A percentile compares a stretch with the other conserved stretches of the same genome.
These are phyloP conservation scores for Sphaceloma murrayae DNA, from an alignment of 2,329 filamentous ascomycete genomes.

Conservation along the genomic window DNA sequence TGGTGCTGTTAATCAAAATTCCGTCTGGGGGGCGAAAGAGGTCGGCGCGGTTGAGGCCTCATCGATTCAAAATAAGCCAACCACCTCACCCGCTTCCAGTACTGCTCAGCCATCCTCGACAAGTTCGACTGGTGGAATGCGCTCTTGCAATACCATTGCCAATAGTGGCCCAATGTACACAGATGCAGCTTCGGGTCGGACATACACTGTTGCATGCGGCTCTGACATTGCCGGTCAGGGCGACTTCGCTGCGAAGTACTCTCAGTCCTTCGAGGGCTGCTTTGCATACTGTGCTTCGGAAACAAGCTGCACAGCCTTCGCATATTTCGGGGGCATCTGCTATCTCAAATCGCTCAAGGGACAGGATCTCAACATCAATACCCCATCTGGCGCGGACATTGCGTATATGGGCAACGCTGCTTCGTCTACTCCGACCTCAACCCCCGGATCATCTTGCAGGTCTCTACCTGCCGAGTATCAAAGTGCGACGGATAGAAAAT, in stretches of 20 bases:
- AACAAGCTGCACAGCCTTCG: constrained; percentile 6
- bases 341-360: constrained; percentile 10
- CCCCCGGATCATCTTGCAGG: constrained; percentile 1
- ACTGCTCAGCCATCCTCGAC: not conserved
- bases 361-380: not conserved
- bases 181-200: not conserved
- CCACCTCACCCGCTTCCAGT: not conserved
- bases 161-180: not conserved
- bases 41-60: not conserved
- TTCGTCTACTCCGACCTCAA: not conserved
- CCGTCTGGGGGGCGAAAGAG: constrained; percentile 15
- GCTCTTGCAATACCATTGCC: constrained; percentile 2
- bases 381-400: constrained; percentile 8
- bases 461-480: not conserved
- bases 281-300: constrained; percentile 1
- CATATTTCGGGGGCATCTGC: constrained; percentile 15
- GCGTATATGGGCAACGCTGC: constrained; percentile 5
- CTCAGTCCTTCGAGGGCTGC: constrained; percentile 12
- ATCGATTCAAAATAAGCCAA: constrained; percentile 4
- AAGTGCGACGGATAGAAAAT: not conserved
- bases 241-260: constrained; percentile 12
- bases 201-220: constrained; percentile 8
- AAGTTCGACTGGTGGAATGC: not conserved
- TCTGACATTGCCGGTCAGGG: constrained; percentile 14
- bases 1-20: constrained; percentile 17